A percentile compares a stretch with the other conserved stretches of the same genome.
Conservation (phyloP, 345 rosid genomes). For the Orychophragmus violaceus region DNA sequence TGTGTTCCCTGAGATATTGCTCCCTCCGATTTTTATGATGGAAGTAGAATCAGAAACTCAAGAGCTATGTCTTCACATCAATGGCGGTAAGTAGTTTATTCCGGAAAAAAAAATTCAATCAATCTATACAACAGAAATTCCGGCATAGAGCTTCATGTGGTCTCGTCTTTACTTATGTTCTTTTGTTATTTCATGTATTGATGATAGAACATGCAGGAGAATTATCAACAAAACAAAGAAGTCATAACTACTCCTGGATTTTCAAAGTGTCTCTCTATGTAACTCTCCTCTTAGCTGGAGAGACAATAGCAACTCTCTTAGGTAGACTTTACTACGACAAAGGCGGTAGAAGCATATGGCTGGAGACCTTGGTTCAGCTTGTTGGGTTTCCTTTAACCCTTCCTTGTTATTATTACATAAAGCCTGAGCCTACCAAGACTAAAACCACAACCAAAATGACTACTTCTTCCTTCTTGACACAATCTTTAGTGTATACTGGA, state of each 20-base stretch:
- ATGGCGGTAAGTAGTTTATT: slow-evolving; percentile 8
- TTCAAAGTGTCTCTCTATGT: slow-evolving; percentile 28
- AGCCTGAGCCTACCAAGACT: slow-evolving; percentile 1
- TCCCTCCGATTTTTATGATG: background rate
- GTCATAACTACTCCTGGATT: slow-evolving; percentile 14
- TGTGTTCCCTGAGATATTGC: slow-evolving; percentile 5
- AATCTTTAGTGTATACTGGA: slow-evolving; percentile 17
- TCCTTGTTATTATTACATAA: slow-evolving; percentile 31
- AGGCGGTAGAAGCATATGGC: slow-evolving; percentile 53
- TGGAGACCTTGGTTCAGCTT: slow-evolving; percentile 40
- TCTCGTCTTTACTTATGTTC: background rate
- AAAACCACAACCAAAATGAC: background rate
- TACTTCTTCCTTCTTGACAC: background rate
- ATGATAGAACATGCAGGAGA: slow-evolving; percentile 3
- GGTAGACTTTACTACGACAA: slow-evolving; percentile 47
- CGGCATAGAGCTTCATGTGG: background rate
- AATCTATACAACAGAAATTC: background rate
- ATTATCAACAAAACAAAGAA: background rate
- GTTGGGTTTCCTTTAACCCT: slow-evolving; percentile 45
- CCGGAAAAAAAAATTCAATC: background rate
- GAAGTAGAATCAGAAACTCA: slow-evolving; percentile 25
- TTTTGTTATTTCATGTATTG: slow-evolving; percentile 12
- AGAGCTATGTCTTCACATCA: slow-evolving; percentile 17
- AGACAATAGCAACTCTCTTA: slow-evolving; percentile 36
- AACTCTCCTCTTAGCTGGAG: slow-evolving; percentile 32